Base-by-base conservation (phyloP, 2,329 filamentous ascomycete genomes). In the Cladophialophora psammophila region DNA sequence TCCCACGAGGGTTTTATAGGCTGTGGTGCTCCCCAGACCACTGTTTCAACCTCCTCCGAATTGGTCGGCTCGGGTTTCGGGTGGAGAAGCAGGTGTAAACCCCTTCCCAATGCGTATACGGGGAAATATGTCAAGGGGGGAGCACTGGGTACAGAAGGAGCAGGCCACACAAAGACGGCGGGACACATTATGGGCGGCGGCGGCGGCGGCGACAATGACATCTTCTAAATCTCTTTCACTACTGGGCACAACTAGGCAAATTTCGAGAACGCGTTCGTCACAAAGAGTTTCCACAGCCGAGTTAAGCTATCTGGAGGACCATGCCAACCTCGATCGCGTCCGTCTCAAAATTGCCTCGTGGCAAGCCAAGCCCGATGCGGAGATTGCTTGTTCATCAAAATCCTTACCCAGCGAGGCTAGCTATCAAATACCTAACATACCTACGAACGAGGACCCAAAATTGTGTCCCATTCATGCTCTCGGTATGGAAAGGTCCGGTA, bases 31-130 rank as follows among this genome's bases (percentile, higher is more conserved):
- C 54, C 36, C 53, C 53, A 50, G 35, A 58, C 65, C 65, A 67
- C 34, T 57, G 65, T 67, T 63, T 63, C 65, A 67, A 53, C 53
- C 64, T 57, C 34, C 26, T 58, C 45, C 36, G 57, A 48, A 52
- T 60, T 60, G 26, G 42, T 36, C 32, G 57, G n/a, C 57, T 60
- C 40, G 57, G n/a, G 34, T 45, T 48, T 60, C 26, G 38, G 42
- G 57, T 60, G 57, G 57, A 36, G 57, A 60, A 48, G 40, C 57
- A 26, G 38, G 26, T 35, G 4, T 15, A 12, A 52, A 20, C 40
- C 57, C 40, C 18, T 60, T n/a, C 42, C 32, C 31, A 31, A 57
- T 42, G 36, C 15, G 45, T 50, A 50, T 50, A 50, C 45, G 45
- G 13, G 4, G 10, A 12, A 4, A 4, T 26, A 26, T 50, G 45